These are phyloP conservation scores for Prillingera fragicola DNA, from an alignment of 1,284 basidiomycete genomes.

Conservation along the genomic window DNA sequence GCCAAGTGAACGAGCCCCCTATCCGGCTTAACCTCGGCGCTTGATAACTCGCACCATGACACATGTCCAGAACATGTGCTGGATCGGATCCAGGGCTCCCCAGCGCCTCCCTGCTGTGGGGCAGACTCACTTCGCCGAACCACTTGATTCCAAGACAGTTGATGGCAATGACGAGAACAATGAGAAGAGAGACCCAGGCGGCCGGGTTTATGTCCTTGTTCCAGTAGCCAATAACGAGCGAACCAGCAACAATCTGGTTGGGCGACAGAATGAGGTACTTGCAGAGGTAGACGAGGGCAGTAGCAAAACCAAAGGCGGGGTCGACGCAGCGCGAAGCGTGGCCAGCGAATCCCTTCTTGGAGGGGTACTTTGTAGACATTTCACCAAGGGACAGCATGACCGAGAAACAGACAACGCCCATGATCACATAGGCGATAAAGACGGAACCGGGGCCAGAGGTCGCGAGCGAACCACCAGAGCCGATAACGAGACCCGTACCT, in stretches of 20 bases:
- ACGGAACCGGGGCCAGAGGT: conserved; percentile 50
- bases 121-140: conserved; percentile 69
- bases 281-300: conserved; percentile 39
- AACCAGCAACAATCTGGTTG: conserved; percentile 48
- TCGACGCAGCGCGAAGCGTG: conserved; percentile 39
- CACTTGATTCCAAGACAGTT: conserved; percentile 69
- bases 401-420: conserved; percentile 39
- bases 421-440: conserved; percentile 49
- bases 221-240: conserved; percentile 44
- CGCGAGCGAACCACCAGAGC: conserved; percentile 50
- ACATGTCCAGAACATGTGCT: too few species aligned
- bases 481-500: conserved; percentile 68
- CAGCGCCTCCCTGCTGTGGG: too few species aligned
- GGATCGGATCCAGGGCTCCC: too few species aligned
- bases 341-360: conserved; percentile 44
- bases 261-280: conserved; percentile 56
- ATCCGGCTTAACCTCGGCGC: too few species aligned
- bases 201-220: conserved; percentile 34
- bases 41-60: too few species aligned
- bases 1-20: too few species aligned
- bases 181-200: conserved; percentile 46
- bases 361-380: conserved; percentile 40
- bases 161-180: conserved; percentile 34
- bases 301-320: conserved; percentile 36
- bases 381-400: conserved; percentile 45